Base-by-base conservation (phyloP, 495 filamentous ascomycete genomes). In the Jackrogersella minutella region DNA sequence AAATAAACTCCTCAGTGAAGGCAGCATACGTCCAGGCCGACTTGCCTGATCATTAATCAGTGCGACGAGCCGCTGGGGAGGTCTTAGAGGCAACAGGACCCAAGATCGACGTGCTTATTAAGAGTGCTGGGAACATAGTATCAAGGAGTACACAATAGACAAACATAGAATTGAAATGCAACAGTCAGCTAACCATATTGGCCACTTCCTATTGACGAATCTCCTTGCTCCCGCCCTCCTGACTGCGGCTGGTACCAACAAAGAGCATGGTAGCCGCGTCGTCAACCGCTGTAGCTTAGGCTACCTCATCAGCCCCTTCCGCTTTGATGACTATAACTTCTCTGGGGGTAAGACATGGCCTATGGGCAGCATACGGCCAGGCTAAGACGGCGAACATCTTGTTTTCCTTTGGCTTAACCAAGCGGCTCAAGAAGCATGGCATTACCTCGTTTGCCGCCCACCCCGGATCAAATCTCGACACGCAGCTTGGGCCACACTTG, bases 81-180 rank as follows among this genome's bases (percentile, higher is more conserved):
- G n/a, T 49, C 10, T 9, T 49, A 30, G 41, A 22, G 10, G 22
- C 44, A 3, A 49, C 22, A 11, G 21, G 1, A 16, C 19, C 44
- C 10, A 49, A 49, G 22, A 28, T 77, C 13, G 68, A 76, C 31
- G 70, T 75, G 0, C 58, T 77, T 0, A 82, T 89, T 69, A 86
- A 90, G 71, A 90, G 86, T 66, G 86, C 87, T 8, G 87, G 85
- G 2, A 81, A 87, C 28, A 88, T 89, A 85, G 61, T 58, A 47
- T 73, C 14, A 66, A 62, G 21, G 31, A 67, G 28, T 73, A 60
- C 22, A 58, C 46, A 6, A 17, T 63, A 2, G 67, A 71, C 14
- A 56, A 53, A 11, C 69, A 78, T 17, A 73, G 76, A 2, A 66
- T 70, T 43, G 86, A 88, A 67, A 73, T 78, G 33, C 84, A 87